phyloP scores from a whole-genome alignment of 331 rosid species.

The Rosa hybrid region DNA sequence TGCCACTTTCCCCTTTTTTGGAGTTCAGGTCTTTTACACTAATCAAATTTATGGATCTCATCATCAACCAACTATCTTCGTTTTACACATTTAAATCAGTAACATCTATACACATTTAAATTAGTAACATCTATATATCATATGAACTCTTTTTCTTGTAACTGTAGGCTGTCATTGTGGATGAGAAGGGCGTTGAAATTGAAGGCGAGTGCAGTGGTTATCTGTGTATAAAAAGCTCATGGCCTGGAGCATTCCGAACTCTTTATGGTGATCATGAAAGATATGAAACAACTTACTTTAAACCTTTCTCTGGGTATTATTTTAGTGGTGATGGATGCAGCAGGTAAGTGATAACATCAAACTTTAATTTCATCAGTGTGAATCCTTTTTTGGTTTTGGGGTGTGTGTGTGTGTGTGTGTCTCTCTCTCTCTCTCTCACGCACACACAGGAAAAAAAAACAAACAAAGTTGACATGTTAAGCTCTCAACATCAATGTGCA shows the following conservation, averaged over 20 bases:
- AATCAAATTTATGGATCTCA: slow-evolving; percentile 19
- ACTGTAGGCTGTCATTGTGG: slow-evolving; percentile 82
- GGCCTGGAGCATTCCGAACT: slow-evolving; percentile 99
- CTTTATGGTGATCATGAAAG: slow-evolving; percentile 95
- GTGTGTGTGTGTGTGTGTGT: too few relatives aligned
- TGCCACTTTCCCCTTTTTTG: slow-evolving; percentile 97
- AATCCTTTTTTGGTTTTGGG: slow-evolving; percentile 17
- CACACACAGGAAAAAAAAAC: background rate
- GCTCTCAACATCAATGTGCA: slow-evolving; percentile 35
- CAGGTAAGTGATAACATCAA: slow-evolving; percentile 44
- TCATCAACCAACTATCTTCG: slow-evolving; percentile 15
- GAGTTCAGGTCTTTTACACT: slow-evolving; percentile 71
- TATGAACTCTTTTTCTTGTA: slow-evolving; percentile 28
- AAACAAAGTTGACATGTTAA: slow-evolving; percentile 25
- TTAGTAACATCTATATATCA: slow-evolving; percentile 1
- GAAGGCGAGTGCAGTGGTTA: slow-evolving; percentile 95
- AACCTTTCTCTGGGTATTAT: slow-evolving; percentile 93
- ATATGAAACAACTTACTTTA: slow-evolving; percentile 94
- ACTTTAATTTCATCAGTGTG: slow-evolving; percentile 11
- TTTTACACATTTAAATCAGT: slow-evolving; percentile 7
- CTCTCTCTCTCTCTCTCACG: background rate
- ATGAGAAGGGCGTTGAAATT: slow-evolving; percentile 89
- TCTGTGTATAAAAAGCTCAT: slow-evolving; percentile 80
- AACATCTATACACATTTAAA: background rate
- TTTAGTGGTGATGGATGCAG: slow-evolving; percentile 98